A percentile compares a stretch with the other conserved stretches of the same genome.
phyloP scores from a whole-genome alignment of 768 basidiomycete species.

The Steccherinum ochraceum region DNA sequence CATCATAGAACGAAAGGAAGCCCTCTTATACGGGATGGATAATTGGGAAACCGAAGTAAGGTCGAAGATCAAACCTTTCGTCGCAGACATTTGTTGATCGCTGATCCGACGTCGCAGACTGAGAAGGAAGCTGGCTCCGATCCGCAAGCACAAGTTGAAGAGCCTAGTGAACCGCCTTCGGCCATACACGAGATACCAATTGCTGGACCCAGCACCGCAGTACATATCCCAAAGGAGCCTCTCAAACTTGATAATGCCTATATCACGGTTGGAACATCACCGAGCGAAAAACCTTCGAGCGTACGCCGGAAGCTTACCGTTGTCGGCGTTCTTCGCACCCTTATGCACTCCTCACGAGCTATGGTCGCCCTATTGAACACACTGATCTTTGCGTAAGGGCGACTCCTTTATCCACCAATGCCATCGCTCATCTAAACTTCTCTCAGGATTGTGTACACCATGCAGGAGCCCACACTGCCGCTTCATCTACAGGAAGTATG shows the following conservation, averaged over 20 bases:
- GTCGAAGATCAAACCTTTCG: no score
- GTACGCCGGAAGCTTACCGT: no score
- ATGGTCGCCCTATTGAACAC: slow-evolving; percentile 21
- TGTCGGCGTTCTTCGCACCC: slow-evolving; percentile 15
- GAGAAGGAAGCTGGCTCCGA: no score
- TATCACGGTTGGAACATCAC: no score
- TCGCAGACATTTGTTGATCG: no score
- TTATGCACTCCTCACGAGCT: slow-evolving; percentile 22
- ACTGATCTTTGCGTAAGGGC: slow-evolving; percentile 29
- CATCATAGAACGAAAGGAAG: slow-evolving; percentile 31
- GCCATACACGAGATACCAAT: neutral
- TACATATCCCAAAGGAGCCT: no score
- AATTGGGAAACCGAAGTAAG: neutral
- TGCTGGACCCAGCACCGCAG: neutral
- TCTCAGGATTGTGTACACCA: slow-evolving; percentile 21
- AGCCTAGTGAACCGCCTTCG: no score
- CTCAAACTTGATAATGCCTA: neutral
- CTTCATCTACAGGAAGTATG: slow-evolving; percentile 28
- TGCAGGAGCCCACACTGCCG: slow-evolving; percentile 29
- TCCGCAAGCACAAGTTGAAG: no score
- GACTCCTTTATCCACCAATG: slow-evolving; percentile 1
- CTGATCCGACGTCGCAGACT: no score
- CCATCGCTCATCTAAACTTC: neutral
- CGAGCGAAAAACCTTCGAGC: no score
- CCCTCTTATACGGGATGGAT: slow-evolving; percentile 22